Conservation (phyloP, 73 alveolate species). For the Uronychia setigera region DNA sequence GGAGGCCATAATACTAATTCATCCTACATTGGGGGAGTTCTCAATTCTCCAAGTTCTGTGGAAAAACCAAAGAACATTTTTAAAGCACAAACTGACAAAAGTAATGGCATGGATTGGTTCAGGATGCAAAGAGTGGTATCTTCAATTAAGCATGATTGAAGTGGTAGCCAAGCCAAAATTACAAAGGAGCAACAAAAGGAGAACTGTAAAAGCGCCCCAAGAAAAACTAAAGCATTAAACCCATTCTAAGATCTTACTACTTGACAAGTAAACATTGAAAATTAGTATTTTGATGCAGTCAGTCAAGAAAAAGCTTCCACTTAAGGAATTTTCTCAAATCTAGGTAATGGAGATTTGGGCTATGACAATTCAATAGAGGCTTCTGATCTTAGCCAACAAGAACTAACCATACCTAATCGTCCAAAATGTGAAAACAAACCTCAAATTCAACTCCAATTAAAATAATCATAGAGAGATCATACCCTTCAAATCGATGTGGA, state of each 20-base stretch:
- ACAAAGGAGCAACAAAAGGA: neutral
- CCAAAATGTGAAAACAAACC: no score
- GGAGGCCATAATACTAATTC: no score
- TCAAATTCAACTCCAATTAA: no score
- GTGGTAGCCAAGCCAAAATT: neutral
- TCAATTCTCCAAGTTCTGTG: neutral
- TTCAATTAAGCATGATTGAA: neutral
- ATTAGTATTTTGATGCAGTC: neutral
- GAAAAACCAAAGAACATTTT: neutral
- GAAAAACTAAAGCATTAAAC: neutral
- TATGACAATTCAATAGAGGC: no score
- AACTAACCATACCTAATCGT: no score
- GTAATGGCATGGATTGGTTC: neutral
- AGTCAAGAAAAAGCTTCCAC: neutral
- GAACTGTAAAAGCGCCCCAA: neutral
- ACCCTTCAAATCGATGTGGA: no score
- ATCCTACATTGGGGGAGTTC: neutral
- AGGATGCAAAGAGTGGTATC: neutral
- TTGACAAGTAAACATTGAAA: neutral
- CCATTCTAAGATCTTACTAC: neutral
- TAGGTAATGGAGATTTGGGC: no score
- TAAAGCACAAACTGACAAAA: neutral
- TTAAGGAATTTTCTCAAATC: no score
- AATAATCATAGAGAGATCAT: no score
- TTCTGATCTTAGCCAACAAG: no score